Base-by-base conservation (phyloP, 208 protist genomes). In the Trichomonas tenax region DNA sequence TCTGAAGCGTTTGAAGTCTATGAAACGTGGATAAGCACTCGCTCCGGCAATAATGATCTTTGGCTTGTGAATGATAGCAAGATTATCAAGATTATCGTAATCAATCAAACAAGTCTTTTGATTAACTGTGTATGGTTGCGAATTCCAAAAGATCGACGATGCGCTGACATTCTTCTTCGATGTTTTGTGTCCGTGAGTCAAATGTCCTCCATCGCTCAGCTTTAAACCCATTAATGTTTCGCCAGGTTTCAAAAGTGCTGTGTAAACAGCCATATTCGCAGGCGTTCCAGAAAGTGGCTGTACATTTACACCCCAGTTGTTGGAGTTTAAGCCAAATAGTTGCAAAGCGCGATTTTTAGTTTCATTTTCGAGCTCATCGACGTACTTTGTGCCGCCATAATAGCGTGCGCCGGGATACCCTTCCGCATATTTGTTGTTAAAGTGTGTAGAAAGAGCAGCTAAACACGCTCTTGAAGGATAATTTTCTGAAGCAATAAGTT, bases 351-450 rank as follows among this genome's bases (percentile, higher is more conserved):
- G 98, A 51, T 98, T 96, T 89, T 97, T 96, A n/a, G 72, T 96
- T 45, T 97, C 72, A 40, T 26, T 96, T 97, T 99, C 99, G 36
- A 99, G 97, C 97, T 98, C 46, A 97, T 99, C 99, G n/a, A 99
- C 98, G 96, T 98, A 98, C 97, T 99, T 98, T 49, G 99, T 99
- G 48, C 99, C 99, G 82, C 99, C 99, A 97, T 99, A 97, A 72
- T 96, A 98, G 63, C 97, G 96, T 41, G 96, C 97, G 88, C 99
- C 98, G 15, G 98, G 98, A 95, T 98, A 98, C 63, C 99, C 99
- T 97, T 99, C 99, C 31, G 99, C 99, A 97, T 99, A 99, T 97
- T 99, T 99, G 98, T 99, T 99, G 41, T 99, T 99, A 44, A 99
- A 97, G 88, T 97, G 97, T 31, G 98, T 99, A 51, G 99, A 99